Base-by-base conservation (phyloP, 2,329 filamentous ascomycete genomes). In the Boeremia lycopersici region DNA sequence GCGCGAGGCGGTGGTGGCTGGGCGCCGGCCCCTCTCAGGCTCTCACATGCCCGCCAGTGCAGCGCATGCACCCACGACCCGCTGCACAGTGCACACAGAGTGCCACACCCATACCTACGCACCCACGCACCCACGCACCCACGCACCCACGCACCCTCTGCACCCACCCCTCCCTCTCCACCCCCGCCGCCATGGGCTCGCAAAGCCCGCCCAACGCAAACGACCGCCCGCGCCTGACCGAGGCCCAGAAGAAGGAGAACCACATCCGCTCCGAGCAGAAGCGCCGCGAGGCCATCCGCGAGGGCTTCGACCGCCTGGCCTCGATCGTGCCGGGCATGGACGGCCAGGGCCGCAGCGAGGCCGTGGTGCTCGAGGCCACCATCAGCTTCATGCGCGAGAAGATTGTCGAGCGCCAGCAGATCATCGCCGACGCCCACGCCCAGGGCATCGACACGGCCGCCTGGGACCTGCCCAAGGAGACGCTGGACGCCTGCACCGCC, bases 331-430 rank as follows among this genome's bases (percentile, higher is more conserved):
- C 92, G 0, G 91, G 90, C 0, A 81, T 96, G 48, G 84, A 90
- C 65, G 92, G 92, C 0, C 89, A 93, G 68, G 92, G 89, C 1
- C 86, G 91, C 40, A 95, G 90, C 60, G 92, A 96, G 74, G 90
- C 90, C 26, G 81, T 91, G 15, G 91, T 96, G n/a, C 80, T 96
- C 19, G 85, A 87, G 59, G 74, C 74, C 23, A 79, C 79, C 1
- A 75, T 81, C 49, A 71, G 75, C 40, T 74, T 73, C 63, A 76
- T 81, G 68, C 65, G 72, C 49, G 70, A 77, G 45, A 68, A 78
- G 70, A 72, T 79, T 28, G 59, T 66, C 10, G 64, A 72, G 61
- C 67, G 74, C 31, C 63, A 73, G 60, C 57, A 61, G 51, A 67
- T 72, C 65, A 76, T 75, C 46, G 71, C 72, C 15, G 64, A 71